phyloP scores from a whole-genome alignment of 805 yeast genomes.

The Lipomyces sp. region DNA sequence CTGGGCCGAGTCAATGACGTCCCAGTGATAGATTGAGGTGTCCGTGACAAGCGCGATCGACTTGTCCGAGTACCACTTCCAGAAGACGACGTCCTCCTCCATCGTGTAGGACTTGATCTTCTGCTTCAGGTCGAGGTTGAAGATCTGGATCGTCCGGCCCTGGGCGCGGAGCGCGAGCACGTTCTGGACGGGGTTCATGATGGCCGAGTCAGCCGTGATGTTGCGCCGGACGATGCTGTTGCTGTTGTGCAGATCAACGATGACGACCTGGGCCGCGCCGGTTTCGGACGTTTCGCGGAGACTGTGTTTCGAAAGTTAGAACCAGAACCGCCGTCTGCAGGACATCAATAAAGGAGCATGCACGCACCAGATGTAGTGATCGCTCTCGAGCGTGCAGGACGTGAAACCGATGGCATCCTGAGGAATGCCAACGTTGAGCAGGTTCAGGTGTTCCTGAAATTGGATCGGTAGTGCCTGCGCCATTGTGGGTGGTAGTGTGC shows the following conservation, averaged over 20 bases:
- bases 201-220: constrained; percentile 97
- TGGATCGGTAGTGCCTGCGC: constrained; percentile 82
- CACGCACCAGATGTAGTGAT: constrained; percentile 74
- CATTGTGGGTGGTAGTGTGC: constrained; percentile 3
- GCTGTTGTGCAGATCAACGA: constrained; percentile 76
- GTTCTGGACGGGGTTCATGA: constrained; percentile 87
- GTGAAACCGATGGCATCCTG: constrained; percentile 83
- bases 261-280: constrained; percentile 83
- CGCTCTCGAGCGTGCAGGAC: constrained; percentile 92
- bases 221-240: constrained; percentile 81
- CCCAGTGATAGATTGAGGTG: constrained; percentile 71
- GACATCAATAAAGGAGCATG: constrained; percentile 7
- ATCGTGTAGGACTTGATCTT: constrained; percentile 83
- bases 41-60: constrained; percentile 83
- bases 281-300: constrained; percentile 45
- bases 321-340: too few species aligned
- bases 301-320: constrained; percentile 19
- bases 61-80: constrained; percentile 85
- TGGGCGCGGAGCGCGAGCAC: constrained; percentile 93
- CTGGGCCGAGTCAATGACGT: constrained; percentile 72
- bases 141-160: constrained; percentile 93
- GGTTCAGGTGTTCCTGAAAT: constrained; percentile 90
- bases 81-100: constrained; percentile 84
- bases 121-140: constrained; percentile 81
- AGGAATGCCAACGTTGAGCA: constrained; percentile 80